Base-by-base conservation (phyloP, 2,329 filamentous ascomycete genomes). In the Aspergillus ochraceoroseus region DNA sequence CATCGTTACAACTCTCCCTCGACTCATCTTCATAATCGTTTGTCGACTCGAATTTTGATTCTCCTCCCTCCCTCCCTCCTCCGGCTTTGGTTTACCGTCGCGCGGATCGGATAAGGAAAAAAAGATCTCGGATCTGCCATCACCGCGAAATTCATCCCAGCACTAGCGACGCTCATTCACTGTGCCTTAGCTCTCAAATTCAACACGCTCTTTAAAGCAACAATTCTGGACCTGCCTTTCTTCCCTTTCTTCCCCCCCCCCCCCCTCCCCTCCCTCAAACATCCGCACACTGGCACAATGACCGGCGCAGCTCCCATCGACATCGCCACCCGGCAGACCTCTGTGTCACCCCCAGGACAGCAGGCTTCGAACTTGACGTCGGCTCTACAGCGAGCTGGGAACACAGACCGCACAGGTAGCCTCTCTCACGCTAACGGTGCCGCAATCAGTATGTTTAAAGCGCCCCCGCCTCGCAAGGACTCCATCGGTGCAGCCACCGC, bases 351-450 rank as follows among this genome's bases (percentile, higher is more conserved):
- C 35, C 75, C 75, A 30, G 66, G 64, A 46, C 76, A 74, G 57
- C 77, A 80, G 61, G 75, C 76, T 8, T 82, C 79, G 23, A 80
- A 79, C 54, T 66, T 82, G 51, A 81, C 77, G 4, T 78, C 75
- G 32, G 77, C 78, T 32, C 64, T 82, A 42, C 75, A 78, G 54
- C 68, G 71, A 40, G 70, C 65, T 30, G 61, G 62, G 23, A 68
- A 62, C 43, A 60, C 62, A 43, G 66, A 67, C 45, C 63, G 64
- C n/a, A 55, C 58, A 27, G 62, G 67, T 7, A 67, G 67, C 38
- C 54, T 65, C 42, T 67, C 72, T 44, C 68, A 67, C 55, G 64
- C 72, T 44, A 60, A 63, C 31, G 66, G 65, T 32, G 55, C 54
- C 38, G 64, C 52, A 15, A 52, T 64, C 46, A 61, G 57, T 38